Conservation (phyloP, 2,329 filamentous ascomycete genomes). For the Diaporthe destruens region DNA sequence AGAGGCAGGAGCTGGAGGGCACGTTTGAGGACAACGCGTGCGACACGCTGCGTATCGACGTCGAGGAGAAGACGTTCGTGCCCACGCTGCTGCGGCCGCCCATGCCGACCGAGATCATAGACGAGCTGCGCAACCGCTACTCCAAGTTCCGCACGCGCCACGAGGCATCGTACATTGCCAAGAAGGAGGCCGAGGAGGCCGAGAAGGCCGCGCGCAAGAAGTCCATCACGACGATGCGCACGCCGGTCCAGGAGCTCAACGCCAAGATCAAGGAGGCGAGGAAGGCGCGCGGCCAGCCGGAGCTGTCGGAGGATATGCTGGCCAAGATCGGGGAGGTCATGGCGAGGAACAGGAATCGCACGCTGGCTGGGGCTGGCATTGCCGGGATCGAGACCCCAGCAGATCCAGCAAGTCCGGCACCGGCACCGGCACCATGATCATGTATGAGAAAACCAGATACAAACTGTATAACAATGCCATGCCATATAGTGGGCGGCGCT, state of each 20-base stretch:
- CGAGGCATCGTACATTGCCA: conserved; percentile 76
- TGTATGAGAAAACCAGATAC: not conserved
- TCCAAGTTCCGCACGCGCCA: conserved; percentile 85
- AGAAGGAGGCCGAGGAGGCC: conserved; percentile 56
- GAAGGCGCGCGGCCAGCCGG: conserved; percentile 66
- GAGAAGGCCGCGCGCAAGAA: conserved; percentile 54
- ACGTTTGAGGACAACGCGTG: conserved; percentile 59
- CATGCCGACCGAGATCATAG: conserved; percentile 81
- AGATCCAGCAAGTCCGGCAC: not conserved
- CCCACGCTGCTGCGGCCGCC: conserved; percentile 83
- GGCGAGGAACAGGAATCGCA: conserved; percentile 63
- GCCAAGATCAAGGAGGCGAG: conserved; percentile 64
- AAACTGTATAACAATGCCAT: conserved; percentile 9
- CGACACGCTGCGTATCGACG: conserved; percentile 83
- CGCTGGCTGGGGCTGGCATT: conserved; percentile 48
- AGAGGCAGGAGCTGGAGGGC: conserved; percentile 59
- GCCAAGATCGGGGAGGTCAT: conserved; percentile 73
- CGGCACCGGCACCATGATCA: conserved; percentile 32
- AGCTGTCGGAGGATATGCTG: conserved; percentile 70
- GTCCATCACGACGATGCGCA: conserved; percentile 58
- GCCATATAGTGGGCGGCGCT: not conserved
- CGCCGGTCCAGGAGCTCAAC: conserved; percentile 72
- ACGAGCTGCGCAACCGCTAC: conserved; percentile 89
- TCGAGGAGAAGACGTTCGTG: conserved; percentile 80
- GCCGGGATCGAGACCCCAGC: conserved; percentile 4